A percentile compares a stretch with the other conserved stretches of the same genome.
Conservation (phyloP, 148 eudicot species). For the Nepenthes mirabilis region DNA sequence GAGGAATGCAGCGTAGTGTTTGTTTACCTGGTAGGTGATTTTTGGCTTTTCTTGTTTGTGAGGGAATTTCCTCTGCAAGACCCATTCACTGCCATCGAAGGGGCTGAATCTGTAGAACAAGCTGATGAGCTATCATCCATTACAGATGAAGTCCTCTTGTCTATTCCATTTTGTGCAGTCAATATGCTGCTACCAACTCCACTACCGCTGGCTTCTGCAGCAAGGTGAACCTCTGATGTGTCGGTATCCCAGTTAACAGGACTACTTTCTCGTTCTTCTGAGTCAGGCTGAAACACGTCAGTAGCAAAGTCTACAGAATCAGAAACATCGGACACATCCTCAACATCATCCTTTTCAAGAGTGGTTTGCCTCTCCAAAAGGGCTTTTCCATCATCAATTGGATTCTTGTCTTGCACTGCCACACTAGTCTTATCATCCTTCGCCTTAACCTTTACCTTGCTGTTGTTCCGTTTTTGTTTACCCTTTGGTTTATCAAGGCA, state of each 20-base stretch:
- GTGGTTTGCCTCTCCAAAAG: constrained; percentile 23
- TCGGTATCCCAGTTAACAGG: constrained; percentile 78
- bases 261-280: constrained; percentile 63
- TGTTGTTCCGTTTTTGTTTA: constrained; percentile 78
- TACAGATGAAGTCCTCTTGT: constrained; percentile 31
- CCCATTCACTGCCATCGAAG: constrained; percentile 40
- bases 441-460: constrained; percentile 69
- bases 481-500: constrained; percentile 25
- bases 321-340: constrained; percentile 66
- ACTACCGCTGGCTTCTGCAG: constrained; percentile 42
- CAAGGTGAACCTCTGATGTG: constrained; percentile 45
- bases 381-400: constrained; percentile 21
- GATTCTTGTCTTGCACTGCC: constrained; percentile 25
- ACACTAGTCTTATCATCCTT: constrained; percentile 51
- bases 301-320: constrained; percentile 51
- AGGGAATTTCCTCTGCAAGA: constrained; percentile 30
- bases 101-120: constrained; percentile 70
- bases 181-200: constrained; percentile 27
- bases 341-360: constrained; percentile 48
- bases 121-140: constrained; percentile 87
- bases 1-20: neutral
- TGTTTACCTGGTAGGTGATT: constrained; percentile 48
- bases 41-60: constrained; percentile 30
- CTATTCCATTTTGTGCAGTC: constrained; percentile 48
- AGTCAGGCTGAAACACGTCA: constrained; percentile 47